Evolutionary conservation across 305 asterid genomes (phyloP).

Genomic region (Ruellia speciosa): DNA sequence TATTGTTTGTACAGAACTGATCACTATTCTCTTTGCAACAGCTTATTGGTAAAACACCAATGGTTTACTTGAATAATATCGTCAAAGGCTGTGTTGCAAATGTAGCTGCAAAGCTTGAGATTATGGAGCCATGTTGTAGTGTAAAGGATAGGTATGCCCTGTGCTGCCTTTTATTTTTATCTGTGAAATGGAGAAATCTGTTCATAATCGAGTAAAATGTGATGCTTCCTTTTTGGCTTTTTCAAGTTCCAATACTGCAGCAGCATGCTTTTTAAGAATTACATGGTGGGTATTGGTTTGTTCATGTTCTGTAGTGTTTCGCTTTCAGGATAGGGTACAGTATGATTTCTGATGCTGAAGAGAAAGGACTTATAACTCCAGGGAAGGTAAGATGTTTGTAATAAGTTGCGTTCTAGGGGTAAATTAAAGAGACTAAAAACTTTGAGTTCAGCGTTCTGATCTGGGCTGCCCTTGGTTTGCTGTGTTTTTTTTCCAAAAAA

Average conservation of each 20-base stretch:
- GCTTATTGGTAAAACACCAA: constrained; percentile 95
- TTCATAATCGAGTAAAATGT: constrained; percentile 9
- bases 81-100: constrained; percentile 84
- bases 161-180: constrained; percentile 9
- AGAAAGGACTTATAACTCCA: constrained; percentile 79
- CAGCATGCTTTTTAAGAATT: background rate
- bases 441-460: no score
- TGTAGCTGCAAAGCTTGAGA: constrained; percentile 92
- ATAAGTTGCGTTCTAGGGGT: background rate
- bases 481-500: no score
- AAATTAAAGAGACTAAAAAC: no score
- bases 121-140: constrained; percentile 98
- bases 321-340: constrained; percentile 86
- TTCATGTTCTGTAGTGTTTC: constrained; percentile 18
- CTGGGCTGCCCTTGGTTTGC: no score
- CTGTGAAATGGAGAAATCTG: constrained; percentile 4
- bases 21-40: constrained; percentile 28
- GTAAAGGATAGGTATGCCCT: constrained; percentile 80
- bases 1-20: constrained; percentile 5
- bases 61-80: constrained; percentile 86
- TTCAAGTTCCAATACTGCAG: constrained; percentile 7
- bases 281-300: constrained; percentile 1
- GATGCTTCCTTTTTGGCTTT: background rate
- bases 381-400: constrained; percentile 58
- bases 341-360: constrained; percentile 86